Percentiles rank a stretch among this genome's conserved stretches.
Evolutionary conservation across 306 rosid genomes (phyloP).

Genomic region (Senna siamea): DNA sequence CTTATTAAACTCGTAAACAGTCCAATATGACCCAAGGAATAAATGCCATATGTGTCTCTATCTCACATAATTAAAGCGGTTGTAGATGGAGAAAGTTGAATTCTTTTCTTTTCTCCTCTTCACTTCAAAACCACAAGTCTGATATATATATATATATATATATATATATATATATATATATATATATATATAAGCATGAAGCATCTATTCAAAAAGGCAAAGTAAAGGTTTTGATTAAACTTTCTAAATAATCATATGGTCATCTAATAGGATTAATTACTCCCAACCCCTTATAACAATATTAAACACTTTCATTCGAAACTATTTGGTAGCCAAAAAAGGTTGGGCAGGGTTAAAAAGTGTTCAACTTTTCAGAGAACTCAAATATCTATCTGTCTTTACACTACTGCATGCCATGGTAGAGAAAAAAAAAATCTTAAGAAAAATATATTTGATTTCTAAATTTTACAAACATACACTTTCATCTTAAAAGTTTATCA

Average conservation of each 20-base stretch:
- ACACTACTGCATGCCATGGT: no score
- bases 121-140: constrained; percentile 33
- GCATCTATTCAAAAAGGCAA: constrained; percentile 26
- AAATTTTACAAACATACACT: no score
- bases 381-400: neutral
- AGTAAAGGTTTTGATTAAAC: constrained; percentile 4
- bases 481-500: no score
- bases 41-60: constrained; percentile 9
- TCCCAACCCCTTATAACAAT: neutral
- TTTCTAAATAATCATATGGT: neutral
- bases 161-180: no score
- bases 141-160: no score
- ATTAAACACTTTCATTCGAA: neutral
- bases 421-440: no score
- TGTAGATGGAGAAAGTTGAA: constrained; percentile 21
- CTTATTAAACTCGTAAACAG: neutral
- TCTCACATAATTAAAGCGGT: constrained; percentile 38
- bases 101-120: constrained; percentile 20
- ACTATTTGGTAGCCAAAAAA: neutral
- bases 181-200: no score
- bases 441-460: no score
- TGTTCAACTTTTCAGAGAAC: neutral
- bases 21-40: constrained; percentile 16
- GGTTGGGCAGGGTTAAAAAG: neutral
- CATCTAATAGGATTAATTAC: neutral